Evolutionary conservation across 2,329 filamentous ascomycete genomes (phyloP).

Genomic region (Cladobotryum mycophilum): DNA sequence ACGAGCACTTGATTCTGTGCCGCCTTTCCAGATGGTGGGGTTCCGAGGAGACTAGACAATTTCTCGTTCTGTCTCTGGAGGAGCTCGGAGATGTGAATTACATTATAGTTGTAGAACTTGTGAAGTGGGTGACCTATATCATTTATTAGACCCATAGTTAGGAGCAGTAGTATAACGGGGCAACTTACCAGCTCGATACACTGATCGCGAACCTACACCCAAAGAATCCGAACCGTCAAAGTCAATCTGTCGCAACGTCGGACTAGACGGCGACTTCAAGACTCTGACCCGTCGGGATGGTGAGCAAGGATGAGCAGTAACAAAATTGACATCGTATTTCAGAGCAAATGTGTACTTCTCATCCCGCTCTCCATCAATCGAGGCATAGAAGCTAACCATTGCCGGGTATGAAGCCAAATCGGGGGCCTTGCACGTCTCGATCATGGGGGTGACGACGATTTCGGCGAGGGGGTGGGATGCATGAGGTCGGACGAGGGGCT

Average conservation of each 20-base stretch:
- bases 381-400: slow-evolving; percentile 29
- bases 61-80: slow-evolving; percentile 40
- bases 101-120: slow-evolving; percentile 55
- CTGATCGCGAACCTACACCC: slow-evolving; percentile 40
- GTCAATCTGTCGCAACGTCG: slow-evolving; percentile 52
- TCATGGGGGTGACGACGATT: slow-evolving; percentile 31
- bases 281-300: slow-evolving; percentile 52
- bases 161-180: background rate
- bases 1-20: slow-evolving; percentile 43
- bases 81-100: slow-evolving; percentile 53
- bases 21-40: slow-evolving; percentile 25
- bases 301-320: slow-evolving; percentile 60
- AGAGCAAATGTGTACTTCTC: slow-evolving; percentile 41
- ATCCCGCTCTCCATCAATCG: slow-evolving; percentile 33
- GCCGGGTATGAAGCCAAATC: slow-evolving; percentile 31
- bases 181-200: slow-evolving; percentile 41
- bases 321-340: slow-evolving; percentile 55
- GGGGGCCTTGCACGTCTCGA: slow-evolving; percentile 28
- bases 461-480: slow-evolving; percentile 37
- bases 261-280: slow-evolving; percentile 53
- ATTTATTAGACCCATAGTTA: slow-evolving; percentile 1
- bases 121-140: slow-evolving; percentile 54
- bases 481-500: slow-evolving; percentile 35
- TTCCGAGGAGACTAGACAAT: slow-evolving; percentile 41
- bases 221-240: slow-evolving; percentile 39